Conservation (phyloP, 2,329 filamentous ascomycete species). For the Dactylellina drechsleri region DNA sequence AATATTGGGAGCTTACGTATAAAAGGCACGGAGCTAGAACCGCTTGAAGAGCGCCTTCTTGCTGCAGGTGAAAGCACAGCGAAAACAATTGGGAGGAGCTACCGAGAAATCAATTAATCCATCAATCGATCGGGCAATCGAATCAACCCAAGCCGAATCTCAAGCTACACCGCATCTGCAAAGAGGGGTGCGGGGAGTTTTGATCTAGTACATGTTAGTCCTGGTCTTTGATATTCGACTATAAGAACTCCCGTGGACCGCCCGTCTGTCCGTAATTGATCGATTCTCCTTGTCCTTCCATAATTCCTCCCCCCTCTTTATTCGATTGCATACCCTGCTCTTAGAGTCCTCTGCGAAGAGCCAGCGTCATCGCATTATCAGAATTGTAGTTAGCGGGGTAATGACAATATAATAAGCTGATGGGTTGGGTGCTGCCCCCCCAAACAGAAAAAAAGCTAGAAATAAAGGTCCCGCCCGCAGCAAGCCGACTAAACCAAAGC, state of each 20-base stretch:
- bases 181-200: conserved; percentile 29
- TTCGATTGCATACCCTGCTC: conserved; percentile 5
- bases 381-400: conserved; percentile 33
- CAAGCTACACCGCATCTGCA: conserved; percentile 11
- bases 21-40: too few species aligned
- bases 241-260: conserved; percentile 8
- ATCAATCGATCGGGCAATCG: too few species aligned
- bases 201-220: neutral
- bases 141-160: conserved; percentile 8
- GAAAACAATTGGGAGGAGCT: too few species aligned
- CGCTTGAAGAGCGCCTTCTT: too few species aligned
- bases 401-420: conserved; percentile 6
- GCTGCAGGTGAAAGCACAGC: too few species aligned
- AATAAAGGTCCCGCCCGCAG: neutral
- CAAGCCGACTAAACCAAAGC: conserved; percentile 22
- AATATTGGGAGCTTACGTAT: too few species aligned
- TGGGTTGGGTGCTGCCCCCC: neutral
- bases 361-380: neutral
- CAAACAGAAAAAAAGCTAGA: conserved; percentile 19
- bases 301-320: conserved; percentile 4
- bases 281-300: conserved; percentile 2
- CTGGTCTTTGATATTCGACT: neutral
- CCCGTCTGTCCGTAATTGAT: conserved; percentile 8
- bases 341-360: too few species aligned
- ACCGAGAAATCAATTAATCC: too few species aligned